Percentiles rank a stretch among this genome's conserved stretches.
Conservation (phyloP, 179 eudicot genomes). For the Beta macrorhiza region DNA sequence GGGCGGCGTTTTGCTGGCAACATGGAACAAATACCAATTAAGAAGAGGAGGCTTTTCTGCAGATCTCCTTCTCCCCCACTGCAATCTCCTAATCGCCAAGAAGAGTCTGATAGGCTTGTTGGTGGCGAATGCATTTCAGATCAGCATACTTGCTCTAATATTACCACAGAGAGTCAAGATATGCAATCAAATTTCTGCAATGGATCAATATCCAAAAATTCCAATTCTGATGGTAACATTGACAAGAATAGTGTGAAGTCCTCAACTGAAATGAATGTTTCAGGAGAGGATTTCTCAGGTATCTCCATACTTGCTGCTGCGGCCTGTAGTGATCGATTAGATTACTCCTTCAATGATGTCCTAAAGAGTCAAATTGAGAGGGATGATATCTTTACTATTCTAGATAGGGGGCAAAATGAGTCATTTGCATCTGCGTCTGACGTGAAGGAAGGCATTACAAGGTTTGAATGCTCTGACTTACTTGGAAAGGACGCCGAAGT, state of each 20-base stretch:
- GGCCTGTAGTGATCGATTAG: constrained; percentile 55
- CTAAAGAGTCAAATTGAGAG: constrained; percentile 25
- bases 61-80: constrained; percentile 42
- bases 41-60: constrained; percentile 48
- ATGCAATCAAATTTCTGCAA: constrained; percentile 21
- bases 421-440: constrained; percentile 10
- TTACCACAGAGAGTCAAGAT: constrained; percentile 19
- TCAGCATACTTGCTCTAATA: constrained; percentile 19
- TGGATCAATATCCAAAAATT: constrained; percentile 16
- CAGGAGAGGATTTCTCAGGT: constrained; percentile 60
- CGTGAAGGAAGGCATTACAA: not conserved
- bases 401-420: constrained; percentile 1
- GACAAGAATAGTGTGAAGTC: constrained; percentile 18
- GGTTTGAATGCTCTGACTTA: not conserved
- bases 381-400: not conserved
- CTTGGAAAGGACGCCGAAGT: not conserved
- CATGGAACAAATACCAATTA: constrained; percentile 51
- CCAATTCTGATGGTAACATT: constrained; percentile 14
- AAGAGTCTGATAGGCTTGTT: constrained; percentile 31
- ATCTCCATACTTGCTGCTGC: constrained; percentile 76
- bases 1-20: constrained; percentile 44
- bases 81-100: constrained; percentile 31
- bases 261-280: constrained; percentile 6
- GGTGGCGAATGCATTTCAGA: constrained; percentile 23
- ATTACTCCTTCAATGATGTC: constrained; percentile 28